A percentile compares a stretch with the other conserved stretches of the same genome.
These are phyloP conservation scores for Lichtheimia corymbifera DNA, from an alignment of 371 early-diverging fungal species.

Conservation along the genomic window DNA sequence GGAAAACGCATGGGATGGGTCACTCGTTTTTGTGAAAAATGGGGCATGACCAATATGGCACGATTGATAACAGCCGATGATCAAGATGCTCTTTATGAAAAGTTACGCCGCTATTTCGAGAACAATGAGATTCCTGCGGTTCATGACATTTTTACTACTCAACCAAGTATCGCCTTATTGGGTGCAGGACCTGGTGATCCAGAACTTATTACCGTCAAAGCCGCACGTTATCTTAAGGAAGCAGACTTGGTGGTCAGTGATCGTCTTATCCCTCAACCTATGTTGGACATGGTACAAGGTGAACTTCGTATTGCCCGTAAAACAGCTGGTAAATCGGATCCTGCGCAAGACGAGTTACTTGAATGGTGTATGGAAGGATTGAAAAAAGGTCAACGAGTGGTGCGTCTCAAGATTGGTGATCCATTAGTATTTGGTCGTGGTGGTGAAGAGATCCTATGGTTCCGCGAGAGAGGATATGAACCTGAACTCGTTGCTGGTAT, in stretches of 20 bases:
- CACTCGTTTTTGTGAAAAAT: constrained; percentile 64
- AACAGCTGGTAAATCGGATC: constrained; percentile 55
- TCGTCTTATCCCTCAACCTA: constrained; percentile 69
- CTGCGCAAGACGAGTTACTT: constrained; percentile 72
- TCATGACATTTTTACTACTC: constrained; percentile 20
- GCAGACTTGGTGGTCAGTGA: constrained; percentile 87
- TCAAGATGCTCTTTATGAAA: constrained; percentile 37
- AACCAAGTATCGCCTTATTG: constrained; percentile 63
- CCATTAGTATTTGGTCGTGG: constrained; percentile 93
- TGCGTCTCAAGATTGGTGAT: constrained; percentile 89
- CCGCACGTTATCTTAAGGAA: constrained; percentile 55
- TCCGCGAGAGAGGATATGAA: constrained; percentile 69
- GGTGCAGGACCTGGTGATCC: constrained; percentile 92
- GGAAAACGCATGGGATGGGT: constrained; percentile 86
- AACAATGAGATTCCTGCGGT: constrained; percentile 31
- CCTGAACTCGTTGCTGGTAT: constrained; percentile 80
- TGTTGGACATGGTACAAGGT: constrained; percentile 64
- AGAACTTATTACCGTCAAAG: constrained; percentile 72
- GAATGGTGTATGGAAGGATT: constrained; percentile 73
- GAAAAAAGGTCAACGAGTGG: constrained; percentile 67
- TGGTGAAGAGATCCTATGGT: constrained; percentile 83
- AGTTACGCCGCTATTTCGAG: constrained; percentile 62
- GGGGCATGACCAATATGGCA: constrained; percentile 44
- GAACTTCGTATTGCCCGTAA: constrained; percentile 73
- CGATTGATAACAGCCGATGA: constrained; percentile 24